Evolutionary conservation across 2,329 filamentous ascomycete species (phyloP).

Genomic region (Plectosphaerella sp.): DNA sequence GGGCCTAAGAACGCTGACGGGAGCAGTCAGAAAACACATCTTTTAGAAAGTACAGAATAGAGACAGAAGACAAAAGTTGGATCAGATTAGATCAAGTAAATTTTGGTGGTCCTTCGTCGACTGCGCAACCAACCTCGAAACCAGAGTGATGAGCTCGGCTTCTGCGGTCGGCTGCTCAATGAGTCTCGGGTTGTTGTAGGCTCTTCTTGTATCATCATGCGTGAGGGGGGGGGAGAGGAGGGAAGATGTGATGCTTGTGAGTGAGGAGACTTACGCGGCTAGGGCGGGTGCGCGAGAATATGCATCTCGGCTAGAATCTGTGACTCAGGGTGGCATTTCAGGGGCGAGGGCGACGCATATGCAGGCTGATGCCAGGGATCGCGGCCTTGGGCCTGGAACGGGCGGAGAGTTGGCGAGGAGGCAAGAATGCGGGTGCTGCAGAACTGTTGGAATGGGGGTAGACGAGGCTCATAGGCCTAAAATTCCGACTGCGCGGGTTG

Average conservation of each 20-base stretch:
- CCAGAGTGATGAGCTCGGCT: conserved; percentile 47
- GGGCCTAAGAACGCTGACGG: conserved; percentile 37
- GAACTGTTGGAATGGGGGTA: neutral
- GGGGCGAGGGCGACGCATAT: too few relatives aligned
- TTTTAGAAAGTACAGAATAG: neutral
- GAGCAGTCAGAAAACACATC: conserved; percentile 9
- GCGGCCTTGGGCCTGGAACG: neutral
- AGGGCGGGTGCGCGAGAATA: too few relatives aligned
- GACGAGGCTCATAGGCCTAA: too few relatives aligned
- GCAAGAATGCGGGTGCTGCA: neutral
- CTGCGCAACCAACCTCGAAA: conserved; percentile 30
- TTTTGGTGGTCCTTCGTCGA: conserved; percentile 31
- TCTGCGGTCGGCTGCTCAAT: conserved; percentile 25
- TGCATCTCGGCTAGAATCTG: too few relatives aligned
- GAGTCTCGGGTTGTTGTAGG: conserved; percentile 21
- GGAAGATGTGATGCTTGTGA: neutral
- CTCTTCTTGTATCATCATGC: conserved; percentile 37
- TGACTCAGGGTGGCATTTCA: too few relatives aligned
- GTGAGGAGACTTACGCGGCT: too few relatives aligned
- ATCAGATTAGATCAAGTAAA: conserved; percentile 67
- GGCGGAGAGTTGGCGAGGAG: neutral
- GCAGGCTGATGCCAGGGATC: too few relatives aligned
- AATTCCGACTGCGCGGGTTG: too few relatives aligned
- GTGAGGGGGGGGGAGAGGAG: conserved; percentile 13
- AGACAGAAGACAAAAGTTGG: conserved; percentile 11